These are phyloP conservation scores for Globisporangium mamillatum DNA, from an alignment of 352 stramenopile species.

Conservation along the genomic window DNA sequence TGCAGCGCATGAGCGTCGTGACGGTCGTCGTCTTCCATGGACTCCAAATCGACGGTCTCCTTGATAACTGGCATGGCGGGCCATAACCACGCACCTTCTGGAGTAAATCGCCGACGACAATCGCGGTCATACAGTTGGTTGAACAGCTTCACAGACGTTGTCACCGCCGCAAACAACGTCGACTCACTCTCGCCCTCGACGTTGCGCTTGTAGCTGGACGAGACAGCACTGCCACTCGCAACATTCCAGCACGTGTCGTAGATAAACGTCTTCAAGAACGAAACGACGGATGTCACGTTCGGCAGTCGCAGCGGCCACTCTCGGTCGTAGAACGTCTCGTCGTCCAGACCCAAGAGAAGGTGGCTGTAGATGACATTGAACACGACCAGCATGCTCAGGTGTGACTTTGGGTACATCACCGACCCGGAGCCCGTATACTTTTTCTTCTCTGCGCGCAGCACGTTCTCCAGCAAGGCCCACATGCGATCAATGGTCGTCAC, in stretches of 20 bases:
- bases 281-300: constrained; percentile 44
- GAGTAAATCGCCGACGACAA: constrained; percentile 46
- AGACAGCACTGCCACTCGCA: constrained; percentile 15
- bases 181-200: constrained; percentile 24
- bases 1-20: constrained; percentile 44
- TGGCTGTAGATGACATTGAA: constrained; percentile 71
- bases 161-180: constrained; percentile 43
- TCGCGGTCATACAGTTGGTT: constrained; percentile 81
- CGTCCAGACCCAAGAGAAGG: constrained; percentile 58
- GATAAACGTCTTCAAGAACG: constrained; percentile 63
- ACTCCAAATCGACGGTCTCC: constrained; percentile 59
- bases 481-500: constrained; percentile 27
- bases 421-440: constrained; percentile 6
- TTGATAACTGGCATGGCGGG: constrained; percentile 63
- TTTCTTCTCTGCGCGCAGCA: constrained; percentile 17
- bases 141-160: constrained; percentile 69
- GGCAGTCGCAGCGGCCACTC: constrained; percentile 44
- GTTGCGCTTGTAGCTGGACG: not conserved
- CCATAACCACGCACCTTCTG: constrained; percentile 60
- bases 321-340: constrained; percentile 70
- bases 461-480: constrained; percentile 34
- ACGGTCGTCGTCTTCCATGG: constrained; percentile 54
- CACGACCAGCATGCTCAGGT: constrained; percentile 44
- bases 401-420: constrained; percentile 21
- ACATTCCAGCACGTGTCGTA: constrained; percentile 68